Percentiles rank a stretch among this genome's conserved stretches.
phyloP scores from a whole-genome alignment of 2,329 filamentous ascomycete species.

The Ceratocystis eucalypticola region DNA sequence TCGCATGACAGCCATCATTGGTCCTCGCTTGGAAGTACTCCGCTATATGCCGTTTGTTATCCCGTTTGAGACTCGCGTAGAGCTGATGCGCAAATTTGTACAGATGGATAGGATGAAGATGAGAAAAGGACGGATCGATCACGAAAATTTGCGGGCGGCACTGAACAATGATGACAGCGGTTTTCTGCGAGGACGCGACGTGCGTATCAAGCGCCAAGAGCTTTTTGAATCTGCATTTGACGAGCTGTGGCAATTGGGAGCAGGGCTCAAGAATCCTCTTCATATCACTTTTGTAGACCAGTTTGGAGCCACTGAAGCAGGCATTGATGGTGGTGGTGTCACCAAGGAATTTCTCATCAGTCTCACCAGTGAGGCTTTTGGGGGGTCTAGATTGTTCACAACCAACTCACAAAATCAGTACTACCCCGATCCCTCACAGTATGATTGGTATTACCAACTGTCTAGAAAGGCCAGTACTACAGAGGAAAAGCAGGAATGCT shows the following conservation, averaged over 20 bases:
- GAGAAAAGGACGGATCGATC: slow-evolving; percentile 39
- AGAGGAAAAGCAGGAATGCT: not conserved
- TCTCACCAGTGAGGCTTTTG: slow-evolving; percentile 74
- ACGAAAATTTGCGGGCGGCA: slow-evolving; percentile 22
- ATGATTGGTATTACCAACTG: slow-evolving; percentile 53
- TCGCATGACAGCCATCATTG: slow-evolving; percentile 62
- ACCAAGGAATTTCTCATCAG: slow-evolving; percentile 94
- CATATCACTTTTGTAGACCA: slow-evolving; percentile 93
- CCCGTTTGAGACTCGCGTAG: slow-evolving; percentile 78
- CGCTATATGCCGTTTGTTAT: slow-evolving; percentile 97
- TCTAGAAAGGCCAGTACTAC: slow-evolving; percentile 29
- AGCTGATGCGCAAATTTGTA: slow-evolving; percentile 77
- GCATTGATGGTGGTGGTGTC: slow-evolving; percentile 92
- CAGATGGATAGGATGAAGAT: slow-evolving; percentile 62
- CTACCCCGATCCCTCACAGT: slow-evolving; percentile 66
- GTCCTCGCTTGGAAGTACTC: slow-evolving; percentile 76
- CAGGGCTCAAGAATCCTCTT: slow-evolving; percentile 83
- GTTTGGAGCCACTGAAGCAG: slow-evolving; percentile 74
- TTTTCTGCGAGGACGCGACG: slow-evolving; percentile 44
- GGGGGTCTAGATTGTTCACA: slow-evolving; percentile 53
- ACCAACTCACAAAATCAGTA: slow-evolving; percentile 68
- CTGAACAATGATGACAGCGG: slow-evolving; percentile 1
- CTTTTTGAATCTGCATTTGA: slow-evolving; percentile 78
- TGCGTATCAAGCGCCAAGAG: slow-evolving; percentile 61
- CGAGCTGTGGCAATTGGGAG: slow-evolving; percentile 68